Evolutionary conservation across 495 filamentous ascomycete genomes (phyloP), one percentile per base, ranked within the genome.

Genomic region (Halenospora varia): DNA sequence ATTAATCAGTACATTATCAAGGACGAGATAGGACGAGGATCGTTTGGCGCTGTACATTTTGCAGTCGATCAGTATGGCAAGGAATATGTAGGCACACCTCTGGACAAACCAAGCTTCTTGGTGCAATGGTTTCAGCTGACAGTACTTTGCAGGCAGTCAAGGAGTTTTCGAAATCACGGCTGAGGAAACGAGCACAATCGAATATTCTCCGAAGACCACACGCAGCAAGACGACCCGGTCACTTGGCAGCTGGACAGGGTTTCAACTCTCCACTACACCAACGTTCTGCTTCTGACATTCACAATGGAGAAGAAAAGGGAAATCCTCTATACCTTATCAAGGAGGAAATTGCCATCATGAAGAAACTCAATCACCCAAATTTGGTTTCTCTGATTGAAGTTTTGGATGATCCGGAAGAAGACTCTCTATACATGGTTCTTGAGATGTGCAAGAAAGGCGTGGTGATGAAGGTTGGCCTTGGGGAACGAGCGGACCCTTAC

Each of bases 381-480:
- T 74, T 98, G 40, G 92, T 96, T n/a, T 85, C 86, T 25, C 74
- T 98, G 25, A 88, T 94, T 60, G 94, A 98, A 69, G 94, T 98
- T 0, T 72, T 98, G 26, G 94, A 98, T 68, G 95, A 97, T 64
- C 95, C 94, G 1, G 84, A 89, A 26, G 92, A 97, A 62, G 94
- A 98, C 67, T 95, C 92, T 1, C 73, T 98, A 19, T 98, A 97
- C 69, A 97, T 98, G 89, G 94, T 98, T 3, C 80, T 98, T 67
- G 94, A 98, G 69, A 94, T 96, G 90, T 98, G 94, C 76, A 94
- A 96, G 64, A 97, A 97, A 66, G 94, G 94, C 0, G 93, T 97
- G 22, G 80, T 97, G 39, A 97, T 98, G 94, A 94, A 95, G 57
- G 90, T 98, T 47, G 90, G 89, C 3, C 69, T 97, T n/a, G 86